Base-by-base conservation (phyloP, 1,139 yeast species). In the Starmera stellimalicola region DNA sequence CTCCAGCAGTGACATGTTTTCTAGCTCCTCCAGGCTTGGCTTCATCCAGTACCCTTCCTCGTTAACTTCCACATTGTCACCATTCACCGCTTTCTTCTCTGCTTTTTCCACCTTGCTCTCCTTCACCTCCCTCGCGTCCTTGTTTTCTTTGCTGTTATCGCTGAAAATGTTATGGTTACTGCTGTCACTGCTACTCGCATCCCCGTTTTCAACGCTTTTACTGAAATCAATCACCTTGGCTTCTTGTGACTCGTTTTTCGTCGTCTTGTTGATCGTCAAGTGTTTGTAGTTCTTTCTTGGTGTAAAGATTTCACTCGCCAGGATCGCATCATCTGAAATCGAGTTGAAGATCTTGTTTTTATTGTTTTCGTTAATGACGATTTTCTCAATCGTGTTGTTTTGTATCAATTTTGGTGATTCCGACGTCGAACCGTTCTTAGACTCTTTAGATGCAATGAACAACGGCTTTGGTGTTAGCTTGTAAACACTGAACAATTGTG, bases 31-130 rank as follows among this genome's bases (percentile, higher is more conserved):
- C 31, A 79, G 51, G 4, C 87, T 63, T 16, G 98, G 98, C 3
- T 83, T 72, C 33, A 79, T 78, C 87, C 94, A 91, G 57, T 88
- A 93, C 3, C 91, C 95, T 31, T 80, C 73, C 20, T 74, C 79
- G 31, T 68, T 68, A 27, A 58, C 63, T 18, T 27, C 26, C 63
- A 53, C 30, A 63, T 63, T 31, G 64, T 67, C 31, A 64, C 68
- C 16, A 26, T 30, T 27, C 6, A 17, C 14, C n/a, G 18, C n/a
- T 10, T 7, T n/a, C 19, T 27, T 27, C 12, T 10, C 3, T n/a
- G 8, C 22, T 18, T 27, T 18, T n/a, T 18, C 18, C 6, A 18
- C 8, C 7, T 18, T 18, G 2, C 10, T 3, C 14, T 27, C 19
- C n/a, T 18, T 27, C 18, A 5, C 19, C 9, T 17, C 30, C 8